phyloP scores from a whole-genome alignment of 1,139 yeast genomes.

The Suhomyces atakaporum region DNA sequence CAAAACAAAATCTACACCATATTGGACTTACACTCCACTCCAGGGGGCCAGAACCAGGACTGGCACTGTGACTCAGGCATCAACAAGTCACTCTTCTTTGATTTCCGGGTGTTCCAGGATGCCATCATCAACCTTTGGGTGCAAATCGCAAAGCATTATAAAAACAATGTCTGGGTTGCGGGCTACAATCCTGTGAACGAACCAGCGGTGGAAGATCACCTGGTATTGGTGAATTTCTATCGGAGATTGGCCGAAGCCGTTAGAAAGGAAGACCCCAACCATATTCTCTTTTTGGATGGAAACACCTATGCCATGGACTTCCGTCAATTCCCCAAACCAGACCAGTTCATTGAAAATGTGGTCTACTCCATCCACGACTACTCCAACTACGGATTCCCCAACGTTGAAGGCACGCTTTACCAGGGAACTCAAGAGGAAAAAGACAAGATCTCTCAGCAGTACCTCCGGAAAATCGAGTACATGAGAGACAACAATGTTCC shows the following conservation, averaged over 20 bases:
- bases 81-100: constrained; percentile 48
- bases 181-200: constrained; percentile 53
- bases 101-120: constrained; percentile 47
- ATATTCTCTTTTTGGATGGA: constrained; percentile 47
- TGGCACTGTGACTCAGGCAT: constrained; percentile 50
- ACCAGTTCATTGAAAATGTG: constrained; percentile 31
- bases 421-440: constrained; percentile 33
- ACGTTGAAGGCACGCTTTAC: constrained; percentile 30
- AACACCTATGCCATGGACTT: constrained; percentile 52
- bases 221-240: constrained; percentile 39
- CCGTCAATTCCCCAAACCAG: constrained; percentile 40
- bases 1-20: constrained; percentile 42
- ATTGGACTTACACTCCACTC: constrained; percentile 47
- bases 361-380: constrained; percentile 53
- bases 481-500: constrained; percentile 40
- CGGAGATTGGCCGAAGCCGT: constrained; percentile 33
- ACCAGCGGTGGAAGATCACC: constrained; percentile 44
- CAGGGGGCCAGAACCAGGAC: constrained; percentile 53
- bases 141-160: constrained; percentile 41
- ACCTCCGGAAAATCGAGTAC: constrained; percentile 43
- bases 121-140: constrained; percentile 43
- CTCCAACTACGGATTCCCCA: constrained; percentile 43
- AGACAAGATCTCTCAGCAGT: constrained; percentile 33
- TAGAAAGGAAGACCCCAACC: constrained; percentile 44
- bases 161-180: constrained; percentile 46